Evolutionary conservation across 176 grass and related monocot genomes (phyloP).

Genomic region (Cenchrus americanus): DNA sequence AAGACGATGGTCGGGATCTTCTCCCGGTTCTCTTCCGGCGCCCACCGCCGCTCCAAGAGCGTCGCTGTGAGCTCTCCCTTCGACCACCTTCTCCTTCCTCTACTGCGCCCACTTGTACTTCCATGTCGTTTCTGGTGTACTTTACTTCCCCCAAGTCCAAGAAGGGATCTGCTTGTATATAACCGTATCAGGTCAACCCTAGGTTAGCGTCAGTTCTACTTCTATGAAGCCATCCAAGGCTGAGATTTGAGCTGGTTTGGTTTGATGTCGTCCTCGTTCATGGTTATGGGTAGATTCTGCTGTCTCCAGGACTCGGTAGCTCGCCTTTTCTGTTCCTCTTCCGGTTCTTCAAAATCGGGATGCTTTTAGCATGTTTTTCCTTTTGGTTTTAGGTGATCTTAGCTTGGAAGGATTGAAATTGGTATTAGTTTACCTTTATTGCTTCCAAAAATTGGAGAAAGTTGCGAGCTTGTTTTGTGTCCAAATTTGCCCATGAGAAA

Average conservation of each 20-base stretch:
- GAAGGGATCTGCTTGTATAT: slow-evolving; percentile 52
- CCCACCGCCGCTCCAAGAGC: slow-evolving; percentile 84
- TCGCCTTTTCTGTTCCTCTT: slow-evolving; percentile 14
- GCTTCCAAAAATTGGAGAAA: slow-evolving; percentile 2
- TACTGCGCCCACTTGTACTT: slow-evolving; percentile 25
- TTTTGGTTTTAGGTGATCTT: background rate
- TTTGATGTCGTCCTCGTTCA: slow-evolving; percentile 26
- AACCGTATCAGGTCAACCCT: slow-evolving; percentile 25
- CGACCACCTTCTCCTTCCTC: background rate
- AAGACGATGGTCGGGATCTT: slow-evolving; percentile 84
- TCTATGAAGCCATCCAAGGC: background rate
- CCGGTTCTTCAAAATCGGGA: slow-evolving; percentile 21
- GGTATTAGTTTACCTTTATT: background rate
- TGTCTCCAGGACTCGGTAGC: slow-evolving; percentile 46
- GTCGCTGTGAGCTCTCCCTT: slow-evolving; percentile 49
- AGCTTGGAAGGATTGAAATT: background rate
- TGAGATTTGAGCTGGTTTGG: slow-evolving; percentile 32
- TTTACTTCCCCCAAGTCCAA: slow-evolving; percentile 57
- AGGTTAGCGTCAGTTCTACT: slow-evolving; percentile 9
- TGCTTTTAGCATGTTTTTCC: background rate
- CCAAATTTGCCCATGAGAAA: background rate
- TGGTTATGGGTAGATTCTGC: slow-evolving; percentile 50
- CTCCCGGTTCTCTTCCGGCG: slow-evolving; percentile 59
- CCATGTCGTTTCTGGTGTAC: slow-evolving; percentile 33
- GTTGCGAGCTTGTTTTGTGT: slow-evolving; percentile 12